phyloP scores from a whole-genome alignment of 2,329 filamentous ascomycete species.

The Colletotrichum higginsianum region DNA sequence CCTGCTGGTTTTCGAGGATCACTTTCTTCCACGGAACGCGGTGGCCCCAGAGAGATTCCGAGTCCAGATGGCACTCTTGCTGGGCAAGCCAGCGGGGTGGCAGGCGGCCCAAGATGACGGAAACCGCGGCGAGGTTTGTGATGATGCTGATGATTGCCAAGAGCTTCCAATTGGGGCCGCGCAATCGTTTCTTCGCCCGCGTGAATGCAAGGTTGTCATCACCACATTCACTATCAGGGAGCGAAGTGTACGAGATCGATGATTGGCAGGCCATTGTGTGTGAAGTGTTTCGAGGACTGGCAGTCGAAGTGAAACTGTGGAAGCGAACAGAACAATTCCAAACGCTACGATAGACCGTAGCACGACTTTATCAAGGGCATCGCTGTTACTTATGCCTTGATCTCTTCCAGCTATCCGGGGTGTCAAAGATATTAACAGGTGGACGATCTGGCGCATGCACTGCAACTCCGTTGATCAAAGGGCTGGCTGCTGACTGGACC shows the following conservation, averaged over 20 bases:
- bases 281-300: neutral
- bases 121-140: neutral
- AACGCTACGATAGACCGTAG: too few species aligned
- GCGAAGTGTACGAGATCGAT: neutral
- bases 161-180: neutral
- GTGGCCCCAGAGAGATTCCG: neutral
- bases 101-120: neutral
- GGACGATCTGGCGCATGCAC: too few species aligned
- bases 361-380: too few species aligned
- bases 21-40: neutral
- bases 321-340: neutral
- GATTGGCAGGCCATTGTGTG: neutral
- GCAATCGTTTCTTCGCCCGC: neutral
- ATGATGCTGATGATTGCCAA: neutral
- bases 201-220: neutral
- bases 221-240: neutral
- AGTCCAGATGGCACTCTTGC: conserved; percentile 3
- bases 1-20: neutral
- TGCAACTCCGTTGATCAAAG: too few species aligned
- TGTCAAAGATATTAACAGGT: too few species aligned
- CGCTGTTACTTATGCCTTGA: too few species aligned
- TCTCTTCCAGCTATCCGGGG: too few species aligned
- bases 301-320: too few species aligned
- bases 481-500: too few species aligned
- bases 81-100: neutral